Evolutionary conservation across 192 early-diverging fungal species (phyloP), one percentile per base, ranked within the genome.

Genomic region (Allomyces javanicus): DNA sequence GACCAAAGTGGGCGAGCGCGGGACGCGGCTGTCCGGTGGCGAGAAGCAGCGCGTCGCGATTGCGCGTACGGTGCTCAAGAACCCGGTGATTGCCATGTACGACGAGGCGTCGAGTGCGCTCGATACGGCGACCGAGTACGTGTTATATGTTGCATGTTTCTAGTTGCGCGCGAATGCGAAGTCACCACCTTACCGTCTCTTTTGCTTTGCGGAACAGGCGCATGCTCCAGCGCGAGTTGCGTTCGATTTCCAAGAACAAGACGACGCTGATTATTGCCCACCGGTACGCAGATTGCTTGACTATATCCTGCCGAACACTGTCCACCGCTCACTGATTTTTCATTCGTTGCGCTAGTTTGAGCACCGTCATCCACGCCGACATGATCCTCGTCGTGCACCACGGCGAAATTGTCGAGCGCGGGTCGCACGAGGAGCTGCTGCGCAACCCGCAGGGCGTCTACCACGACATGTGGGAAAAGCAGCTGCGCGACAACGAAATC

Each of bases 391-490:
- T 91, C 21, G 77, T 94, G 64, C 84, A 89, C 65, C 85, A 91
- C 63, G 90, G 92, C 5, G 66, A 70, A 40, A 82, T 94, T 55
- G 88, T 89, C 10, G 89, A 93, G 73, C 83, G 83, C n/a, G 94
- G 94, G 44, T 86, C 79, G 10, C 93, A 95, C 66, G 69, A 79
- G 17, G 85, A 92, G 71, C 74, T 97, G 40, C 74, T 97, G 21
- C 69, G 58, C 27, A 62, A 72, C 50, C 17, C 12, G 12, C 50
- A 58, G 50, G 88, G 87, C 7, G 80, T 88, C 2, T 94, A 97
- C 69, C 89, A 82, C 67, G 81, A 86, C 65, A 91, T 94, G 89
- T 94, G 92, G 94, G 85, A 87, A 69, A 86, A 90, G 69, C 92
- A 97, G 82, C 76, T 88, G 44, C 73, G 77, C 5, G 87, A 90